Evolutionary conservation across 2,329 filamentous ascomycete species (phyloP), one percentile per base, ranked within the genome.

Genomic region (Sclerotinia trifoliorum): DNA sequence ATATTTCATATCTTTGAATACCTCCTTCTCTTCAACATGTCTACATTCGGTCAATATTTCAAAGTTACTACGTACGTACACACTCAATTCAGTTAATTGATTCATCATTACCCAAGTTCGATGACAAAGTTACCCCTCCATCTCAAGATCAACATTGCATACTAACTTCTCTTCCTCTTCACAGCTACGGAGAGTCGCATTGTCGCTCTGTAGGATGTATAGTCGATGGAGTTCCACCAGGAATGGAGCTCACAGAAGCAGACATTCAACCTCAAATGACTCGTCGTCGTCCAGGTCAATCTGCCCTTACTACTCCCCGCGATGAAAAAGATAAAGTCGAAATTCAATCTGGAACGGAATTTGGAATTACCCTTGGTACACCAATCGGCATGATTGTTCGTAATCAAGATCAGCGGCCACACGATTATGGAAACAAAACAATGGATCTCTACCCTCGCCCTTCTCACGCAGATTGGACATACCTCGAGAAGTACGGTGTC

Each of bases 261-360:
- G 92, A 96, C 77, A 96, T 98, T 78, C 94, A 99, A 81, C 93
- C 93, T 61, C 93, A 97, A 81, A 92, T 98, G 87, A 96, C 90
- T 71, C 90, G 94, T 72, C 87, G 94, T 70, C 87, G 94, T 70
- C 94, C 94, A 6, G 94, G 94, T 56, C 94, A 99, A 81, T 92
- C 88, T 74, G 88, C 89, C 71, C 90, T 98, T 76, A 96, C 93
- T 2, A 98, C 95, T 1, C 94, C 94, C 24, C 88, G 95, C 74
- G 88, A 97, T 79, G 94, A 98, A 81, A 94, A 94, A 80, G 95
- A 98, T 80, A 84, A 85, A 62, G 94, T 98, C 32, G 87, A 93
- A 76, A 97, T 98, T 75, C 92, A 97, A 80, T 96, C 93, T 2
- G 94, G 94, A 62, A 94, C 90, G 60, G 95, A 98, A 80, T 91